Evolutionary conservation across 192 early-diverging fungal genomes (phyloP), one percentile per base, ranked within the genome.

Genomic region (Backusella macrospora): DNA sequence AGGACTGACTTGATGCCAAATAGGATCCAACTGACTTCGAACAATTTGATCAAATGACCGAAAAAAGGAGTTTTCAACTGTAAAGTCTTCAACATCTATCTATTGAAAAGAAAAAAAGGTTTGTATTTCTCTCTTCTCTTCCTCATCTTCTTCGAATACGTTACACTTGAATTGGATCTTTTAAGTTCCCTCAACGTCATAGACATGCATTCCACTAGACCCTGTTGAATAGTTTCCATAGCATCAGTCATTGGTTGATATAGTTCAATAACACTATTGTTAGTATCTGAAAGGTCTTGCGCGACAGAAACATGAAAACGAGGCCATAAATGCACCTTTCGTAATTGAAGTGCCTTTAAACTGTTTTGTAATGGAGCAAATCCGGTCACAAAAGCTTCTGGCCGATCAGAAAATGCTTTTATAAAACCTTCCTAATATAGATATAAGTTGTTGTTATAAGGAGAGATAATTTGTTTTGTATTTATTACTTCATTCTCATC

Each of bases 381-480:
- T 26, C 96, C 95, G 69, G 85, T 70, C 0, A 87, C 86, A 72
- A 99, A 93, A 0, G 87, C 68, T 68, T 95, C 93, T 9, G 97
- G 95, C 18, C 86, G 81, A 68, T 98, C 96, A 44, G 94, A 94
- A 63, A 99, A 92, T 0, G 96, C 98, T 76, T 97, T 96, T 78
- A 99, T 94, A 68, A 98, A 99, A 4, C 92, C 92, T 55, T 87
- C 72, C 55, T 91, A 71, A 44, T n/a, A 10, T 52, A 21, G 8
- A 52, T 10, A 43, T 43, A 43, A 34, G 29, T 34, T 34, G 29
- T 34, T 34, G 29, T 7, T n/a, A 73, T 21, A 29, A 14, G 3
- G 6, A 64, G 6, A 43, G 12, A 7, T 12, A 26, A 29, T 49
- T 10, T 9, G 1, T 62, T 13, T 48, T 68, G 21, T 44, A 7